Evolutionary conservation across 108 stramenopile species (phyloP), one percentile per base, ranked within the genome.

Genomic region (Phaeodactylum tricornutum): DNA sequence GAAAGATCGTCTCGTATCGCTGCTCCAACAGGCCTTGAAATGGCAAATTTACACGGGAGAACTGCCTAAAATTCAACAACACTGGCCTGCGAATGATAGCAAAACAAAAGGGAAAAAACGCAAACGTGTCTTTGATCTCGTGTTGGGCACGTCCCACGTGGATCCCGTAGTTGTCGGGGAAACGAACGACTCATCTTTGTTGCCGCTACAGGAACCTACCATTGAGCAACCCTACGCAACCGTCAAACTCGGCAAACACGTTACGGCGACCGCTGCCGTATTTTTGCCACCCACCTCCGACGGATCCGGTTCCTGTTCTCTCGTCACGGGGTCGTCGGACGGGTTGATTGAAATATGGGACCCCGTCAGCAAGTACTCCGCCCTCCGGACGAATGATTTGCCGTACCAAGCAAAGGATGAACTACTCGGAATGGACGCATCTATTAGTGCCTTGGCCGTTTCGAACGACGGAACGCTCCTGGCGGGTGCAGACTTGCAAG

Each of bases 291-390:
- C n/a, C n/a, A 30, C 31, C n/a, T 29, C 57, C 31, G 78, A 81
- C 48, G 78, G 71, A 4, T 40, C 47, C 27, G 67, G 70, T 20
- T n/a, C n/a, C n/a, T n/a, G n/a, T n/a, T n/a, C n/a, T n/a, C 55
- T 96, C 12, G 70, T 93, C 0, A 95, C 94, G 4, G 96, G 92
- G 1, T 77, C 79, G 11, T 71, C 77, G 12, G 96, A 97, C 64
- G 96, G 96, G 17, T 80, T 96, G 47, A 73, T 99, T 27, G 98
- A 99, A 65, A 57, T 95, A 25, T 97, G 92, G 91, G 90, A 95
- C 61, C 50, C 78, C 20, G 34, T 61, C 11, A 61, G 65, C 16
- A 55, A 50, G 20, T 90, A 53, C 47, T 51, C 63, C 41, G 61
- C 72, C 31, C 41, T 87, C 35, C 66, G 76, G 38, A 72, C 57